Conservation (phyloP, 345 rosid genomes). For the Hibiscus mutabilis region DNA sequence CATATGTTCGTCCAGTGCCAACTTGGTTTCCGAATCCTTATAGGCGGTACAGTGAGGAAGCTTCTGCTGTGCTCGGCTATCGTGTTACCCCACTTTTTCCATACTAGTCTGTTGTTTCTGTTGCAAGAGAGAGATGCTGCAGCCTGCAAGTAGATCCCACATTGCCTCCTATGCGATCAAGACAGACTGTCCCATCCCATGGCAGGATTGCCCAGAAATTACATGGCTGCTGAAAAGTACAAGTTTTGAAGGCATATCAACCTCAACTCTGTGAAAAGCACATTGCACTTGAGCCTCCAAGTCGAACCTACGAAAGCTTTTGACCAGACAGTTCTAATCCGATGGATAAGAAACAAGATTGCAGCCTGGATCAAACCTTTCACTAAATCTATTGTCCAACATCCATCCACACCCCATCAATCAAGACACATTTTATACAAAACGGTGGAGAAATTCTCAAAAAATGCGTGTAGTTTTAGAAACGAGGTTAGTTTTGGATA, state of each 20-base stretch:
- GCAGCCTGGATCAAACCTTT: too few species aligned
- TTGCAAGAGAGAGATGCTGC: constrained; percentile 68
- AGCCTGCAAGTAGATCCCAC: constrained; percentile 51
- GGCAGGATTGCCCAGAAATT: background rate
- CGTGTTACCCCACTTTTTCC: constrained; percentile 67
- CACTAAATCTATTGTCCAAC: too few species aligned
- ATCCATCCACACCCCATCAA: too few species aligned
- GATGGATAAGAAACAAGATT: too few species aligned
- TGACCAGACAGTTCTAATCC: too few species aligned
- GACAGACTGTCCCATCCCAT: background rate
- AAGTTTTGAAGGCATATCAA: background rate
- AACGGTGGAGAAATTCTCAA: too few species aligned
- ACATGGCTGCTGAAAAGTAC: background rate
- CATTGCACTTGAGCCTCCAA: too few species aligned
- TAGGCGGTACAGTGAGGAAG: constrained; percentile 27
- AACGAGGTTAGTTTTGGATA: background rate
- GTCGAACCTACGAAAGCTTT: too few species aligned
- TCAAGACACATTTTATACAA: too few species aligned
- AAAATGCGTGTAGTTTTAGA: too few species aligned
- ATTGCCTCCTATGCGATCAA: constrained; percentile 59
- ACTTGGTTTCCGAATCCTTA: constrained; percentile 76
- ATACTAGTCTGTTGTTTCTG: constrained; percentile 31
- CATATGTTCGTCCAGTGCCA: constrained; percentile 87
- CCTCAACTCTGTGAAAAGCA: too few species aligned
- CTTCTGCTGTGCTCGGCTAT: constrained; percentile 50